Percentiles rank a stretch among this genome's conserved stretches.
Evolutionary conservation across 345 rosid species (phyloP).

Genomic region (Citrus reticulata): DNA sequence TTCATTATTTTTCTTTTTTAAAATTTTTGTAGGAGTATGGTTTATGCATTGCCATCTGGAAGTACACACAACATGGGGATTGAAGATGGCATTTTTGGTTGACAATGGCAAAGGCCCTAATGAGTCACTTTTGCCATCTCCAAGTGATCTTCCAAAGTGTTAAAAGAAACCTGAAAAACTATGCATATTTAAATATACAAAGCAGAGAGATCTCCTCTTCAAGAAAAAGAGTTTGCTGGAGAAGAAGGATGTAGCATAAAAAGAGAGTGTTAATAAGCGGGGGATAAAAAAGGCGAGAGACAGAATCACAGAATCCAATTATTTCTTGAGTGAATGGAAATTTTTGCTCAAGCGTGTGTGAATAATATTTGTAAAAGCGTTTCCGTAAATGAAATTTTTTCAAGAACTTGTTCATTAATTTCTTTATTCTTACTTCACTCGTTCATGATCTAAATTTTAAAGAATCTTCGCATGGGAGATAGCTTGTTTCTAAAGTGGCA

Average conservation of each 20-base stretch:
- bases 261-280: neutral
- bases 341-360: constrained; percentile 19
- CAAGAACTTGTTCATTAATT: neutral
- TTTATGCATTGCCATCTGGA: constrained; percentile 97
- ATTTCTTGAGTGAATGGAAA: constrained; percentile 20
- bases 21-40: constrained; percentile 68
- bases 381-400: neutral
- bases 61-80: constrained; percentile 97
- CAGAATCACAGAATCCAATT: constrained; percentile 6
- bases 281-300: neutral
- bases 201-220: neutral
- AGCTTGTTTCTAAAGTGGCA: neutral
- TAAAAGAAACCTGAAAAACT: constrained; percentile 12
- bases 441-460: neutral
- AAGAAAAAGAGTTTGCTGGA: neutral
- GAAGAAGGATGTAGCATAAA: neutral
- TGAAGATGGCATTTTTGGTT: constrained; percentile 96
- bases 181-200: neutral
- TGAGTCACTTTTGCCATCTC: constrained; percentile 85
- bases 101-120: constrained; percentile 89
- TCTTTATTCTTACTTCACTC: neutral
- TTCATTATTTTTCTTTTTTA: neutral
- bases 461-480: neutral
- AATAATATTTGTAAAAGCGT: constrained; percentile 8
- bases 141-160: constrained; percentile 89